A percentile compares a stretch with the other conserved stretches of the same genome.
phyloP scores from a whole-genome alignment of 768 basidiomycete species.

The Collybiopsis confluens region DNA sequence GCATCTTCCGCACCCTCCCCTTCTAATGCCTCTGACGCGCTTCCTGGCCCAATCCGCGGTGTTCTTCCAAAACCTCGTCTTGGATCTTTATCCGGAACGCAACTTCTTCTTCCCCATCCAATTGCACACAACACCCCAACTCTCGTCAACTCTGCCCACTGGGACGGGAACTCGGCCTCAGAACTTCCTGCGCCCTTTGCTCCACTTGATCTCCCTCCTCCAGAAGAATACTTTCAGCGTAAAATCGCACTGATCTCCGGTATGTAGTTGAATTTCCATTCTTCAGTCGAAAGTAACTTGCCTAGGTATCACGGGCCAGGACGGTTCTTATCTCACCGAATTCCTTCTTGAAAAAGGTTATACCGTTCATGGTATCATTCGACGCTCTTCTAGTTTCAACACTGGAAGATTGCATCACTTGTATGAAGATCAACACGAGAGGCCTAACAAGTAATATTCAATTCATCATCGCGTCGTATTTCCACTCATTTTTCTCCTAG shows the following conservation, averaged over 20 bases:
- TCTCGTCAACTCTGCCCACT: background rate
- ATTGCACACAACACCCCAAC: background rate
- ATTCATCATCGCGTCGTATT: conserved; percentile 20
- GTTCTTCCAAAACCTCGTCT: background rate
- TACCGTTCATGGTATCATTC: conserved; percentile 92
- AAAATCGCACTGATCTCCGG: conserved; percentile 94
- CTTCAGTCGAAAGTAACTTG: conserved; percentile 7
- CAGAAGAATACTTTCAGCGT: conserved; percentile 81
- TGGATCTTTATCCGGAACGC: background rate
- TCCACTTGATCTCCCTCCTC: conserved; percentile 58
- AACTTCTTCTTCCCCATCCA: background rate
- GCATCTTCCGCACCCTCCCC: background rate
- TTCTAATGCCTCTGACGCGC: background rate
- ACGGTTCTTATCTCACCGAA: conserved; percentile 92
- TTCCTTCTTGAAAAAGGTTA: conserved; percentile 84
- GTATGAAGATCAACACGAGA: conserved; percentile 89
- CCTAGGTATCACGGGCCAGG: conserved; percentile 91
- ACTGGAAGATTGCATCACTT: conserved; percentile 92
- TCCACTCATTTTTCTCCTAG: conserved; percentile 27
- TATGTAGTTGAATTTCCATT: conserved; percentile 21
- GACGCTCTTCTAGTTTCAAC: conserved; percentile 97
- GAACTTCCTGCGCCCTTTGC: conserved; percentile 32
- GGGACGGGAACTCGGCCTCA: conserved; percentile 6
- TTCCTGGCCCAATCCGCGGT: conserved; percentile 2
- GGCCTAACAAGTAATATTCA: conserved; percentile 32